Evolutionary conservation across 768 basidiomycete species (phyloP).

Genomic region (Suillus alpinus): DNA sequence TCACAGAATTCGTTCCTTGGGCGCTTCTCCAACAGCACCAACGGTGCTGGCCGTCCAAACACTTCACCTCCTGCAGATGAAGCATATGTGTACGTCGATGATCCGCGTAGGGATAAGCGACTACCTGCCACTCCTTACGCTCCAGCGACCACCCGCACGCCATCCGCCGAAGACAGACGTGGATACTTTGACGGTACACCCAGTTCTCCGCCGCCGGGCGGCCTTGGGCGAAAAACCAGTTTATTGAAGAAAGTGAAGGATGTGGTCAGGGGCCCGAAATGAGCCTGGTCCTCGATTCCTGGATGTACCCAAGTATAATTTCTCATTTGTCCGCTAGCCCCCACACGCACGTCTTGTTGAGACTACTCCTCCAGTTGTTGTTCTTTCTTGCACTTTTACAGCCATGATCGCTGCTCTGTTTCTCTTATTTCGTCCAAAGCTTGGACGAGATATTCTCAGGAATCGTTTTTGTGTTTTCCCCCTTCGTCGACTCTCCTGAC

Average conservation of each 20-base stretch:
- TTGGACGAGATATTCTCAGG: background rate
- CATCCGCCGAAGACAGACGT: constrained; percentile 28
- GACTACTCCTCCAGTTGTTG: constrained; percentile 4
- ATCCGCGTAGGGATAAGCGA: constrained; percentile 50
- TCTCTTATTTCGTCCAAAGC: constrained; percentile 1
- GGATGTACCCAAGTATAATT: constrained; percentile 9
- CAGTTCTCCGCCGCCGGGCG: constrained; percentile 36
- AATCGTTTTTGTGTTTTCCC: background rate
- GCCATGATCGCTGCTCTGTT: constrained; percentile 2
- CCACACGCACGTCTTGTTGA: constrained; percentile 1
- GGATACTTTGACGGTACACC: constrained; percentile 51
- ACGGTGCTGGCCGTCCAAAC: constrained; percentile 33
- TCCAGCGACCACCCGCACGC: constrained; percentile 19
- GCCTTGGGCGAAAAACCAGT: constrained; percentile 71
- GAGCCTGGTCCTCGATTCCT: constrained; percentile 10
- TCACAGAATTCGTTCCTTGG: constrained; percentile 76
- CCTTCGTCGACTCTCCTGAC: constrained; percentile 5
- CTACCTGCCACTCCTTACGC: constrained; percentile 42
- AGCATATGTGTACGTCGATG: constrained; percentile 66
- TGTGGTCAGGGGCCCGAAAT: constrained; percentile 60
- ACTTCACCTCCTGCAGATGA: constrained; percentile 41
- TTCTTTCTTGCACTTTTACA: constrained; percentile 11
- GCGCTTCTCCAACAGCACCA: constrained; percentile 47
- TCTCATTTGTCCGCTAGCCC: constrained; percentile 9
- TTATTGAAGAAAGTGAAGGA: constrained; percentile 78